These are phyloP conservation scores for Phytophthora fragariae DNA, from an alignment of 352 stramenopile genomes.

Conservation along the genomic window DNA sequence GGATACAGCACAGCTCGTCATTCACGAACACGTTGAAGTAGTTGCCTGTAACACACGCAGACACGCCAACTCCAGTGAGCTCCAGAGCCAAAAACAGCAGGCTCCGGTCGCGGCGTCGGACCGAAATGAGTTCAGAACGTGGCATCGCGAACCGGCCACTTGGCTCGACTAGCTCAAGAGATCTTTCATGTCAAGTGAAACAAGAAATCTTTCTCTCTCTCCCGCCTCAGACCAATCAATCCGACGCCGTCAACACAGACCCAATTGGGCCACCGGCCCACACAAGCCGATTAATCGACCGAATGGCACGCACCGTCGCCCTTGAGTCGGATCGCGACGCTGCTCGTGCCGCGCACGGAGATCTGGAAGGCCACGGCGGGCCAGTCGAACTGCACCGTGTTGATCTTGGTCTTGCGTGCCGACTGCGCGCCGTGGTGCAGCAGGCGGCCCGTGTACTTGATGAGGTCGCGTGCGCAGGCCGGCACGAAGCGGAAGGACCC, in stretches of 20 bases:
- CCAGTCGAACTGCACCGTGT: conserved; percentile 91
- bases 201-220: conserved; percentile 3
- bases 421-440: conserved; percentile 74
- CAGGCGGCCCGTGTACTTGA: conserved; percentile 77
- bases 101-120: conserved; percentile 32
- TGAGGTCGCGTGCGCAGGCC: conserved; percentile 74
- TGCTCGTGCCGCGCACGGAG: conserved; percentile 58
- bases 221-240: conserved; percentile 21
- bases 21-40: conserved; percentile 92
- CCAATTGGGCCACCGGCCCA: too few relatives aligned
- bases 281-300: too few relatives aligned
- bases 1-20: conserved; percentile 71
- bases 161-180: conserved; percentile 17
- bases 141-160: conserved; percentile 38
- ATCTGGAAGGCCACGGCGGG: conserved; percentile 73
- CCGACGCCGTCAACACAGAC: conserved; percentile 11
- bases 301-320: conserved; percentile 63
- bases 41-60: conserved; percentile 57
- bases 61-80: background rate
- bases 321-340: conserved; percentile 85
- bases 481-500: conserved; percentile 71
- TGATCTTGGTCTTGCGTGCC: conserved; percentile 81
- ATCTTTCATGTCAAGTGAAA: conserved; percentile 7
- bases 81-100: conserved; percentile 20
- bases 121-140: conserved; percentile 57